A percentile compares a stretch with the other conserved stretches of the same genome.
These are phyloP conservation scores for Kitagawia praeruptora DNA, from an alignment of 129 eudicot species.

Conservation along the genomic window DNA sequence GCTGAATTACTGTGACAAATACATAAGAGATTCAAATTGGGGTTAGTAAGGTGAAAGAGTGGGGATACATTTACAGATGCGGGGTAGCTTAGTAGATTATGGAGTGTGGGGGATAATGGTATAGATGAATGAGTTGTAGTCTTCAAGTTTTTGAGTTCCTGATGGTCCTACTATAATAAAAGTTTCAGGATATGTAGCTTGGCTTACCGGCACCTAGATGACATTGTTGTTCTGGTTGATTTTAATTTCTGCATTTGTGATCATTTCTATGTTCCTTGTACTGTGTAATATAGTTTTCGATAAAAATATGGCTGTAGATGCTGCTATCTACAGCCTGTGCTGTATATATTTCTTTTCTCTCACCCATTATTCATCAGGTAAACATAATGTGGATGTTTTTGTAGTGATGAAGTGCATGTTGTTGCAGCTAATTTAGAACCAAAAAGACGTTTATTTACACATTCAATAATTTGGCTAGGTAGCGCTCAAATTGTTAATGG, in stretches of 20 bases:
- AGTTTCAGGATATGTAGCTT: conserved; percentile 11
- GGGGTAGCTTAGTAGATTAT: conserved; percentile 11
- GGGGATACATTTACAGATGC: conserved; percentile 6
- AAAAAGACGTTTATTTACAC: background rate
- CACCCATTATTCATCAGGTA: background rate
- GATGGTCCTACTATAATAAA: conserved; percentile 18
- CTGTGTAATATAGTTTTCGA: conserved; percentile 6
- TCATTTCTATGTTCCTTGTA: conserved; percentile 6
- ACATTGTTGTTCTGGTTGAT: conserved; percentile 11
- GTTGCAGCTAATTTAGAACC: background rate
- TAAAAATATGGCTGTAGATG: background rate
- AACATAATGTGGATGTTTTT: background rate
- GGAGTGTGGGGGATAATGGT: conserved; percentile 8
- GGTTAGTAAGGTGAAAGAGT: conserved; percentile 5
- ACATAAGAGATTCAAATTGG: background rate
- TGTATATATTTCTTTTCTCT: background rate
- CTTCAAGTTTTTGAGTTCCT: conserved; percentile 23
- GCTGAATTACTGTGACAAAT: conserved; percentile 9
- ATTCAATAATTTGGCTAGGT: background rate
- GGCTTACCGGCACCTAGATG: conserved; percentile 11
- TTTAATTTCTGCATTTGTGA: conserved; percentile 9
- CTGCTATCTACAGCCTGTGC: background rate
- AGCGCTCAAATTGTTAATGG: background rate
- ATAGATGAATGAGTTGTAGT: conserved; percentile 1
- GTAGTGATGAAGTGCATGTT: background rate